These are phyloP conservation scores for Epichloe coenophiala DNA, from an alignment of 2,329 filamentous ascomycete genomes.

Conservation along the genomic window DNA sequence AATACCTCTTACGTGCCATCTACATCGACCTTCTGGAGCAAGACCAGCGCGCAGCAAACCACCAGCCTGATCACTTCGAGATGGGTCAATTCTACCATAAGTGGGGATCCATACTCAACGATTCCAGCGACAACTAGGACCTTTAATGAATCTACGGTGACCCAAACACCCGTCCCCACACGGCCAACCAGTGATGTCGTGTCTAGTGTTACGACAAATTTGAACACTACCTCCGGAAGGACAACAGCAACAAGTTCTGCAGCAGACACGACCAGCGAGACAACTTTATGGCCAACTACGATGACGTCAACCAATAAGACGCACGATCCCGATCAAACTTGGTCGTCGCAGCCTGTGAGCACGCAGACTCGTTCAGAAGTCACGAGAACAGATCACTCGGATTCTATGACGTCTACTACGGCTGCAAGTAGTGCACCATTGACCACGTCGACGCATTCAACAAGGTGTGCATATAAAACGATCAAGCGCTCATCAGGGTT, in stretches of 20 bases:
- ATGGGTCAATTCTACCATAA: slow-evolving; percentile 1
- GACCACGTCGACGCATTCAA: neutral
- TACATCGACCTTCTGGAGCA: neutral
- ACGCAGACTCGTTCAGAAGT: neutral
- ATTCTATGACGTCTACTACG: neutral
- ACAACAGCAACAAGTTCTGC: neutral
- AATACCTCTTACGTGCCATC: neutral
- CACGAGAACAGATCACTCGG: neutral
- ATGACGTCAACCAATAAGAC: neutral
- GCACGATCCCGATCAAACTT: neutral
- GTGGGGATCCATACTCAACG: neutral
- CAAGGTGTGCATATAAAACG: neutral
- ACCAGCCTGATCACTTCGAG: neutral
- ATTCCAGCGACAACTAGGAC: neutral
- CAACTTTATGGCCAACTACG: neutral
- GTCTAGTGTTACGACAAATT: neutral
- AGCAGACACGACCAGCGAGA: neutral
- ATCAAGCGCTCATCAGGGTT: neutral
- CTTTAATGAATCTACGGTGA: neutral
- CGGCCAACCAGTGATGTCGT: neutral
- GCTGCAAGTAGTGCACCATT: neutral
- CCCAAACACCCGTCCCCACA: neutral
- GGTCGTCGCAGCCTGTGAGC: neutral
- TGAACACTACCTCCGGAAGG: neutral
- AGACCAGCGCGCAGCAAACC: neutral